phyloP scores from a whole-genome alignment of 2,329 filamentous ascomycete species.

The Clarireedia sp. region DNA sequence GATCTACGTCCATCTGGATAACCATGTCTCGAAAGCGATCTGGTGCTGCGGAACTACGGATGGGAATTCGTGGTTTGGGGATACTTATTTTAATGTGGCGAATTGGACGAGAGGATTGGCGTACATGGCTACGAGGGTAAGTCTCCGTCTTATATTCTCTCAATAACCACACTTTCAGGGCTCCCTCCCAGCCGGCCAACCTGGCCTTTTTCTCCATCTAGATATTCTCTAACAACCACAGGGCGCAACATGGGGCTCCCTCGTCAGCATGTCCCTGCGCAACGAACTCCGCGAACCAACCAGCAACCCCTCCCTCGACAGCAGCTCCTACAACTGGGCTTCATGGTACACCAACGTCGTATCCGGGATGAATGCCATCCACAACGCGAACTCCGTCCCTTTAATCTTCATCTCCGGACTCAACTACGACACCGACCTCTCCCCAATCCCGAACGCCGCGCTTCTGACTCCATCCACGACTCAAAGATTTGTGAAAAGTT shows the following conservation, averaged over 20 bases:
- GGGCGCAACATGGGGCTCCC: slow-evolving; percentile 14
- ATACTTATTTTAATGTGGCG: slow-evolving; percentile 46
- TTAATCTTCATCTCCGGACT: slow-evolving; percentile 42
- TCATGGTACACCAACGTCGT: slow-evolving; percentile 38
- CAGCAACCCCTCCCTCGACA: slow-evolving; percentile 9
- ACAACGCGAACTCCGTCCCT: slow-evolving; percentile 36
- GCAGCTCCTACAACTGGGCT: slow-evolving; percentile 35
- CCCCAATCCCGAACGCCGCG: slow-evolving; percentile 12
- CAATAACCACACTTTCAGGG: neutral
- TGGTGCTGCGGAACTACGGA: slow-evolving; percentile 51
- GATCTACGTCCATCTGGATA: slow-evolving; percentile 52
- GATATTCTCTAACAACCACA: neutral
- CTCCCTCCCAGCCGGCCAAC: neutral
- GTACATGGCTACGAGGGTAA: slow-evolving; percentile 53
- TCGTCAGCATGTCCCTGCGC: slow-evolving; percentile 27
- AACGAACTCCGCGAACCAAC: slow-evolving; percentile 33
- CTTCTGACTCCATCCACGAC: slow-evolving; percentile 13
- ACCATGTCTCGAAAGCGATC: slow-evolving; percentile 49
- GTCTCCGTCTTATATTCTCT: slow-evolving; percentile 14
- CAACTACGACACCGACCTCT: slow-evolving; percentile 33
- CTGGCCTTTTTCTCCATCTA: neutral
- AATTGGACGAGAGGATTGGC: slow-evolving; percentile 54
- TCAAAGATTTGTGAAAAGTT: slow-evolving; percentile 29
- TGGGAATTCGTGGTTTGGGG: slow-evolving; percentile 55
- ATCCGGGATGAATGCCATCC: slow-evolving; percentile 33